phyloP scores from a whole-genome alignment of 2,329 filamentous ascomycete genomes.

The Pestalotiopsis sp. region DNA sequence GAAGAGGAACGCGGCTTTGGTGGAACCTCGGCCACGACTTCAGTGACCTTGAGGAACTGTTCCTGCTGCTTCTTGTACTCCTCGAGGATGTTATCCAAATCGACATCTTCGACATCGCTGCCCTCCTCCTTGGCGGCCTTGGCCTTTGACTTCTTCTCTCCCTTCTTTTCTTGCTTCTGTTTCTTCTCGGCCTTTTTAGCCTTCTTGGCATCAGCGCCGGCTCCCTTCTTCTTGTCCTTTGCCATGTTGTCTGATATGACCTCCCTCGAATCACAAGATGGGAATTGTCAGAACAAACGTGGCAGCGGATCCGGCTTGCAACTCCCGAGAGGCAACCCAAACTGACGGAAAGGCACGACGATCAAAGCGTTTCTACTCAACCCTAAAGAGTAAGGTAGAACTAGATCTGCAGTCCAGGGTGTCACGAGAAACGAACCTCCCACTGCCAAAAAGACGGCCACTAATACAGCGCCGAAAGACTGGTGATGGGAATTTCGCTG shows the following conservation, averaged over 20 bases:
- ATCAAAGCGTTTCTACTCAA: neutral
- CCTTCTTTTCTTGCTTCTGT: slow-evolving; percentile 84
- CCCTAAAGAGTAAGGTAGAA: neutral
- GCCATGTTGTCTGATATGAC: slow-evolving; percentile 36
- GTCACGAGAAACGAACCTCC: neutral
- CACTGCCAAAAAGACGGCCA: neutral
- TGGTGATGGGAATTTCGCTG: neutral
- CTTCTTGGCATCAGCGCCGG: slow-evolving; percentile 45
- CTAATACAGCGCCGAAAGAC: neutral
- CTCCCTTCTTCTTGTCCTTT: slow-evolving; percentile 48
- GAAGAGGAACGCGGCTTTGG: slow-evolving; percentile 80
- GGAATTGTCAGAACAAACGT: neutral
- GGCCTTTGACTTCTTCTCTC: slow-evolving; percentile 79
- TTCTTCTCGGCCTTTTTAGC: slow-evolving; percentile 63
- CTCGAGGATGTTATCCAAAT: slow-evolving; percentile 89
- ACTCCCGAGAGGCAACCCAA: neutral
- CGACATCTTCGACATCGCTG: slow-evolving; percentile 89
- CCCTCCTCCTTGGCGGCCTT: slow-evolving; percentile 74
- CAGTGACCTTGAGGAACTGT: slow-evolving; percentile 91
- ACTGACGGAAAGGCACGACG: neutral
- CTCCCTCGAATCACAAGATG: no score
- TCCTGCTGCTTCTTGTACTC: slow-evolving; percentile 94
- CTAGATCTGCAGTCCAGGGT: neutral
- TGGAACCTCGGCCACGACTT: slow-evolving; percentile 69
- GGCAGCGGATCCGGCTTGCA: neutral